A percentile compares a stretch with the other conserved stretches of the same genome.
Conservation (phyloP, 2,329 filamentous ascomycete genomes). For the Fusarium decemcellulare region DNA sequence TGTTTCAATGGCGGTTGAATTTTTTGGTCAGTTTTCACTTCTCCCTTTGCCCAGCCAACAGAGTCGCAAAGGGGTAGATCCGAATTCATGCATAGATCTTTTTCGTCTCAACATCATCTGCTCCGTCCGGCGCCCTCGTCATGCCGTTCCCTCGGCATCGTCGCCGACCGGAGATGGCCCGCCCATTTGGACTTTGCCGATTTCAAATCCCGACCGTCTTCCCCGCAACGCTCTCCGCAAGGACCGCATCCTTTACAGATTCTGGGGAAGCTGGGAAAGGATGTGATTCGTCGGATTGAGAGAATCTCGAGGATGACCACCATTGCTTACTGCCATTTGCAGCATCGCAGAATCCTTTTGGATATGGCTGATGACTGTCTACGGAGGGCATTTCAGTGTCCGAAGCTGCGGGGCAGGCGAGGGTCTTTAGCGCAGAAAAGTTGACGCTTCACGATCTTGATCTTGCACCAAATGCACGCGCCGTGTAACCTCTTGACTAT, state of each 20-base stretch:
- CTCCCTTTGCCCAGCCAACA: neutral
- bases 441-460: neutral
- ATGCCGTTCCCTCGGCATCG: neutral
- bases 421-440: conserved; percentile 1
- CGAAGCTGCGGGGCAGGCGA: conserved; percentile 32
- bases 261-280: conserved; percentile 7
- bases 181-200: conserved; percentile 32
- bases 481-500: neutral
- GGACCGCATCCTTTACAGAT: neutral
- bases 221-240: conserved; percentile 23
- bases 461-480: neutral
- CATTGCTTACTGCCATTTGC: neutral
- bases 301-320: neutral
- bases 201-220: conserved; percentile 29
- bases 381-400: conserved; percentile 9
- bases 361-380: conserved; percentile 4
- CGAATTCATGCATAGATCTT: neutral
- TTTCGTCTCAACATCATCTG: neutral
- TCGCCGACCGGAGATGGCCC: neutral
- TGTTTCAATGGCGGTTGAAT: conserved; percentile 23
- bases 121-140: neutral
- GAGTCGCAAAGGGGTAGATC: too few species aligned
- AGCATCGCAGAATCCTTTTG: neutral
- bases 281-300: conserved; percentile 17
- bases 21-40: neutral